These are phyloP conservation scores for Penicillium antarcticum DNA, from an alignment of 495 filamentous ascomycete species.

Conservation along the genomic window DNA sequence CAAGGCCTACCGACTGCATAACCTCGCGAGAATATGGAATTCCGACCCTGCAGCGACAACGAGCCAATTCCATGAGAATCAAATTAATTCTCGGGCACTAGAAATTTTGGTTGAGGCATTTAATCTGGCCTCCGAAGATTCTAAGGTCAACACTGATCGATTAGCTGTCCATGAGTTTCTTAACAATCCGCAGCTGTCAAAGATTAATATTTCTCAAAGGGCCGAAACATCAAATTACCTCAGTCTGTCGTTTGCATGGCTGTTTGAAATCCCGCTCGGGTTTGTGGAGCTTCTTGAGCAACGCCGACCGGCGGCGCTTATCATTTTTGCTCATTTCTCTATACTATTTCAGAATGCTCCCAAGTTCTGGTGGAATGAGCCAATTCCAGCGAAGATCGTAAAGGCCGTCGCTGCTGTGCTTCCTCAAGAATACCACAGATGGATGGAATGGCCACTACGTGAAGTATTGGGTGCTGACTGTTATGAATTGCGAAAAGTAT, in stretches of 20 bases:
- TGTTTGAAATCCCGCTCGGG: background rate
- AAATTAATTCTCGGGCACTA: background rate
- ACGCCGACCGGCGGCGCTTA: background rate
- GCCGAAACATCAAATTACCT: background rate
- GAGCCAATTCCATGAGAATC: background rate
- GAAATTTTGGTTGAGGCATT: background rate
- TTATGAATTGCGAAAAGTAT: no score
- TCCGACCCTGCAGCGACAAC: background rate
- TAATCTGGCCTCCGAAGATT: background rate
- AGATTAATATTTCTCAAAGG: background rate
- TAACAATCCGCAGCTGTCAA: background rate
- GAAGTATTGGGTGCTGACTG: background rate
- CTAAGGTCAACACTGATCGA: background rate
- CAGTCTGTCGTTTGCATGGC: background rate
- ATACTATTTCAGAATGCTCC: background rate
- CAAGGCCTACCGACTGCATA: background rate
- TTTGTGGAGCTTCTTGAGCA: conserved; percentile 4
- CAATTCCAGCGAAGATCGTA: conserved; percentile 1
- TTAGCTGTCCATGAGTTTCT: background rate
- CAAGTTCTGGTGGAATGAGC: conserved; percentile 5
- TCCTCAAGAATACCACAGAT: background rate
- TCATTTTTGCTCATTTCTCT: conserved; percentile 1
- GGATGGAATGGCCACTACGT: conserved; percentile 2
- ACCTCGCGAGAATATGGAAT: background rate
- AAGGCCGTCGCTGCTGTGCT: background rate